Percentiles rank a stretch among this genome's conserved stretches.
These are phyloP conservation scores for Hericium alpestre DNA, from an alignment of 768 basidiomycete species.

Conservation along the genomic window DNA sequence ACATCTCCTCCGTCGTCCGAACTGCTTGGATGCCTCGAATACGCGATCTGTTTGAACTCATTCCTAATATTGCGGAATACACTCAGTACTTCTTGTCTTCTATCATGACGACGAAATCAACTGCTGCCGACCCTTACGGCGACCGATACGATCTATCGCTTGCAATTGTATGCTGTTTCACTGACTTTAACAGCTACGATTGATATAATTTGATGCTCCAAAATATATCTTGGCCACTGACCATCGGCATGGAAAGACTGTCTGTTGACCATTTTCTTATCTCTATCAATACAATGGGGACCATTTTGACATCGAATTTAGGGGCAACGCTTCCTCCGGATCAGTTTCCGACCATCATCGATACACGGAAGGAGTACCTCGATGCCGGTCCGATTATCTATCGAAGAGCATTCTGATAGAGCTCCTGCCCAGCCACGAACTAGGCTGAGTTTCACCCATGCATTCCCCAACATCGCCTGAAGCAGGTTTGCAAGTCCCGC, in stretches of 20 bases:
- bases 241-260: slow-evolving; percentile 18
- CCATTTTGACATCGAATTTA: neutral
- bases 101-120: too few species aligned
- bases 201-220: too few species aligned
- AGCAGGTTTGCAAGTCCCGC: slow-evolving; percentile 41
- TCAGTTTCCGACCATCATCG: slow-evolving; percentile 29
- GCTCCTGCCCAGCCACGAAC: slow-evolving; percentile 48
- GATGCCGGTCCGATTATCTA: slow-evolving; percentile 14
- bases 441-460: slow-evolving; percentile 68
- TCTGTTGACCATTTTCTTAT: neutral
- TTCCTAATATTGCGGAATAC: too few species aligned
- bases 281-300: too few species aligned
- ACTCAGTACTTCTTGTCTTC: too few species aligned
- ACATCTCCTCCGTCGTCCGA: too few species aligned
- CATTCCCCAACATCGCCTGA: slow-evolving; percentile 48
- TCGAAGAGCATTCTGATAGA: slow-evolving; percentile 17
- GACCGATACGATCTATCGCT: too few species aligned
- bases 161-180: too few species aligned
- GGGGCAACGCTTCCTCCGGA: slow-evolving; percentile 35
- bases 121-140: slow-evolving; percentile 14
- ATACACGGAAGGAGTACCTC: slow-evolving; percentile 25
- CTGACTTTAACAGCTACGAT: too few species aligned
- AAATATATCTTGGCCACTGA: slow-evolving; percentile 30
- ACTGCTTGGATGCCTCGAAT: too few species aligned
- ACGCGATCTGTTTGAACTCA: too few species aligned